These are phyloP conservation scores for Strobilomyces confusus DNA, from an alignment of 768 basidiomycete species.

Conservation along the genomic window DNA sequence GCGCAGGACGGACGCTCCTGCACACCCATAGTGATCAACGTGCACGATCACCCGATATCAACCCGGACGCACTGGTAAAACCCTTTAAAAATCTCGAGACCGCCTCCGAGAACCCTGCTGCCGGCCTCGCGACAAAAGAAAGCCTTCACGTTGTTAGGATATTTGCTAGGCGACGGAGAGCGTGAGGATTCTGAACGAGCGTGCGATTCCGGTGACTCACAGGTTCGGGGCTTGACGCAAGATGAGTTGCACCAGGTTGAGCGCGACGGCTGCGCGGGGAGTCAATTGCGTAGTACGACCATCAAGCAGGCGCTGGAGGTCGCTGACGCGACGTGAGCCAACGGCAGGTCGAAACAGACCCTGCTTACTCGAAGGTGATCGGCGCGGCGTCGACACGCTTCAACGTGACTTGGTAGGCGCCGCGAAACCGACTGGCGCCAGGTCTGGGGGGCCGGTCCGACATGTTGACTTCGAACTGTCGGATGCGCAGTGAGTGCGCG, in stretches of 20 bases:
- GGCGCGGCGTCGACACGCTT: constrained; percentile 36
- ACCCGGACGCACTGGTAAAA: constrained; percentile 44
- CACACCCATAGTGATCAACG: not conserved
- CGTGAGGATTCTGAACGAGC: not conserved
- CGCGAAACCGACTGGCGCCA: constrained; percentile 18
- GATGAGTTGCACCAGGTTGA: constrained; percentile 47
- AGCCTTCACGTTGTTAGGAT: constrained; percentile 43
- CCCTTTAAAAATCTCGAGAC: constrained; percentile 45
- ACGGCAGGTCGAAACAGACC: not conserved
- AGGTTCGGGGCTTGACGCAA: constrained; percentile 45
- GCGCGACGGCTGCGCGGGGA: constrained; percentile 32
- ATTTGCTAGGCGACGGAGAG: constrained; percentile 28
- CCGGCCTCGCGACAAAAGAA: constrained; percentile 40
- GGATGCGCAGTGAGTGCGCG: not conserved
- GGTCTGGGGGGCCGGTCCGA: constrained; percentile 19
- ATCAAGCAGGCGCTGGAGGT: constrained; percentile 23
- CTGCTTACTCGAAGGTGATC: constrained; percentile 35
- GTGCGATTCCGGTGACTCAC: constrained; percentile 27
- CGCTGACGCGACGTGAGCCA: constrained; percentile 14
- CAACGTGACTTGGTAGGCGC: constrained; percentile 30
- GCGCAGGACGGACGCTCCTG: constrained; percentile 46
- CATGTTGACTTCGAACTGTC: constrained; percentile 37
- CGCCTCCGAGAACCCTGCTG: constrained; percentile 22
- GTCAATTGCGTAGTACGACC: constrained; percentile 23
- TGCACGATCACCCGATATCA: not conserved